Evolutionary conservation across 805 yeast species (phyloP), one percentile per base, ranked within the genome.

Genomic region (Debaryomyces hansenii): DNA sequence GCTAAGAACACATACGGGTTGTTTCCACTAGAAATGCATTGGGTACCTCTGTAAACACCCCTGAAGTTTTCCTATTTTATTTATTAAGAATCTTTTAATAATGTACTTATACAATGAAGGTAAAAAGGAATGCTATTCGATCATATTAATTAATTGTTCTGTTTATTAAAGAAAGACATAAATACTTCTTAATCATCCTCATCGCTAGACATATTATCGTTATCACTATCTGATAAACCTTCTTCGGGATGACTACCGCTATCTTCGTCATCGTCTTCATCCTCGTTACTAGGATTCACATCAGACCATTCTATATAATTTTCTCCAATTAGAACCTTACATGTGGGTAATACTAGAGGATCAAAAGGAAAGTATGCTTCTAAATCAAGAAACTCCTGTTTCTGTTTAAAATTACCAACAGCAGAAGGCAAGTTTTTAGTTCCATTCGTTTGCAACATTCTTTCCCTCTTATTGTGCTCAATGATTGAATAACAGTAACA

Each of bases 291-390:
- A 5, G 77, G 77, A 44, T 72, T 70, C 16, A 71, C 77, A 34
- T 69, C 69, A 5, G 68, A 58, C 98, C 98, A 92, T 57, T 90
- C 94, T 21, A 91, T 82, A 44, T 70, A 73, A 48, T 77, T 75
- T 5, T 67, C 73, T 28, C 75, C 70, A 46, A 94, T 68, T 29
- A 81, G 62, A 34, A 67, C 63, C 56, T 83, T 81, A 40, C 88
- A 79, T 9, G 67, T 67, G 38, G 84, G 85, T 51, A 92, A 75
- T 42, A 87, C 80, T 50, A 94, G 67, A 1, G 99, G 99, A 70
- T 92, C 98, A 63, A 88, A 92, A 10, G 99, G 99, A 67, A 92
- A 92, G 63, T 90, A 92, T n/a, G 94, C 90, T 63, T 91, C 97
- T 43, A 92, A 73, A 58, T 90, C 96, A 54, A 87, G 77, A 59